These are phyloP conservation scores for Pachyrhizus erosus DNA, from an alignment of 306 rosid species.

Conservation along the genomic window DNA sequence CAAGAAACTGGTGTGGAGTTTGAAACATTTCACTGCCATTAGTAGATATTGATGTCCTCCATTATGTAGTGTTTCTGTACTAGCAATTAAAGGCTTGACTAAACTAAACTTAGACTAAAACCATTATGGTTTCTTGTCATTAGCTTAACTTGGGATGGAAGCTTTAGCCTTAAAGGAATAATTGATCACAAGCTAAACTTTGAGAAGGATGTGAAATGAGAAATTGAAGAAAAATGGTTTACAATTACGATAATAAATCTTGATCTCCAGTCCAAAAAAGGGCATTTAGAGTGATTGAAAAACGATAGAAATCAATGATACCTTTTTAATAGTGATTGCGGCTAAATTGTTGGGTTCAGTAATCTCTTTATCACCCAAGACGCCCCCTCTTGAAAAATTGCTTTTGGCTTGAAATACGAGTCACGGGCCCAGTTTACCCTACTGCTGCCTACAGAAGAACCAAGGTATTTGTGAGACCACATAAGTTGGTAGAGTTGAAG, in stretches of 20 bases:
- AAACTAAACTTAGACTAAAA: no score
- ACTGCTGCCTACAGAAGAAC: background rate
- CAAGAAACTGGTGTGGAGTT: background rate
- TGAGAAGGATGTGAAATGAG: background rate
- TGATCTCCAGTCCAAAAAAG: background rate
- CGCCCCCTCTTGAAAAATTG: no score
- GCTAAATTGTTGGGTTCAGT: no score
- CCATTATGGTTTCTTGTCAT: background rate
- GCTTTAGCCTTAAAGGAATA: background rate
- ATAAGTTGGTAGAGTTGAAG: slow-evolving; percentile 17
- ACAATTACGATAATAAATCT: background rate
- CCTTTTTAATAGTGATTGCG: background rate
- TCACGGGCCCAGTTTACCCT: background rate
- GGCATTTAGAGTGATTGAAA: background rate
- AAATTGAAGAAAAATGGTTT: background rate
- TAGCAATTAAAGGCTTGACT: background rate
- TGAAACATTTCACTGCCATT: slow-evolving; percentile 6
- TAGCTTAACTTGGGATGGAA: background rate
- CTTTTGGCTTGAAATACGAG: no score
- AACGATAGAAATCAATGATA: background rate
- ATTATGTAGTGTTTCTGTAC: background rate
- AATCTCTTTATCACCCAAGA: no score
- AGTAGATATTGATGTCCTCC: slow-evolving; percentile 20
- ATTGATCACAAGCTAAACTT: slow-evolving; percentile 11
- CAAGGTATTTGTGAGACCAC: background rate